Conservation (phyloP, 495 filamentous ascomycete genomes). For the Podospora fimiseda region DNA sequence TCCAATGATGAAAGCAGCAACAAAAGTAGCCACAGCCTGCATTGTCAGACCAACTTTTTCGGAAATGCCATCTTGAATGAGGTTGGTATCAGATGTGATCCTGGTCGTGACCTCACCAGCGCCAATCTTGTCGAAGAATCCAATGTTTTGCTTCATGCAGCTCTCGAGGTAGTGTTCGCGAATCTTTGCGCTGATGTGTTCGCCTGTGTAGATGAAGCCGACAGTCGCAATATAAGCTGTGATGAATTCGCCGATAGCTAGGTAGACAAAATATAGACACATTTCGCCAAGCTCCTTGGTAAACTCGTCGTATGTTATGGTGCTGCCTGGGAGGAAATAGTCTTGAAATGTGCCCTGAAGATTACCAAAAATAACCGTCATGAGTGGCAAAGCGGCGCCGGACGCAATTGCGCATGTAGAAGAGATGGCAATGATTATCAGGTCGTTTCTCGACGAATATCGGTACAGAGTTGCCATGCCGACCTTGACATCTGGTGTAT, state of each 20-base stretch:
- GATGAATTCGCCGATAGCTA: conserved; percentile 79
- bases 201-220: conserved; percentile 90
- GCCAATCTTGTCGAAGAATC: conserved; percentile 85
- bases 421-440: conserved; percentile 63
- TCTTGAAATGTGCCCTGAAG: conserved; percentile 66
- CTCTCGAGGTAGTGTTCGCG: conserved; percentile 76
- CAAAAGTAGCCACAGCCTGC: conserved; percentile 67
- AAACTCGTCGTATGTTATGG: conserved; percentile 49
- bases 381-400: conserved; percentile 77
- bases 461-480: conserved; percentile 65
- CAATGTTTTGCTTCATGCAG: conserved; percentile 85
- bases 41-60: conserved; percentile 78
- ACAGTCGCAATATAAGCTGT: conserved; percentile 76
- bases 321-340: conserved; percentile 41
- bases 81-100: conserved; percentile 84
- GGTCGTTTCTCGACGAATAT: conserved; percentile 70
- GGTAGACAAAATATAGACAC: conserved; percentile 85
- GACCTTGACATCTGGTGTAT: conserved; percentile 58
- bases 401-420: conserved; percentile 64
- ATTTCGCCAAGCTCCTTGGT: conserved; percentile 52
- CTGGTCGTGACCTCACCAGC: conserved; percentile 89
- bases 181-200: conserved; percentile 80
- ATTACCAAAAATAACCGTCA: conserved; percentile 81
- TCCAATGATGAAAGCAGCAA: conserved; percentile 83
- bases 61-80: conserved; percentile 82